A percentile compares a stretch with the other conserved stretches of the same genome.
These are phyloP conservation scores for Metschnikowia vanudenii DNA, from an alignment of 805 yeast species.

Conservation along the genomic window DNA sequence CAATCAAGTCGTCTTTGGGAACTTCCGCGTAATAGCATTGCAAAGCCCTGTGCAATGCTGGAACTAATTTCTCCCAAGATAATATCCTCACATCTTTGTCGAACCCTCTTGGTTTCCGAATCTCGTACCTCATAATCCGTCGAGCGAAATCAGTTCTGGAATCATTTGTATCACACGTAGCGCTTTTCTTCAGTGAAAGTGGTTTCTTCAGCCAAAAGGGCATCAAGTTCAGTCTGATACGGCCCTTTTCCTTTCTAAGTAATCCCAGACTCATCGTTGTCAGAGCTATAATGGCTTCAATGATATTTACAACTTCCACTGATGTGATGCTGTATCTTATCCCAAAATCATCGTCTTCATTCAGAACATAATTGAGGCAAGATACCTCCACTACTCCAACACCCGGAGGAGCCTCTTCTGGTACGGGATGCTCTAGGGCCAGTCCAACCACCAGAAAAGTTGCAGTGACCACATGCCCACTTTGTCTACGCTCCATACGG, in stretches of 20 bases:
- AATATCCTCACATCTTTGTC: slow-evolving; percentile 66
- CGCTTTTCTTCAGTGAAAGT: slow-evolving; percentile 45
- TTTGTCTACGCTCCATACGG: slow-evolving; percentile 54
- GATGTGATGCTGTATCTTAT: slow-evolving; percentile 54
- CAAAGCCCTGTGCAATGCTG: slow-evolving; percentile 61
- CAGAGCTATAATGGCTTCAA: slow-evolving; percentile 57
- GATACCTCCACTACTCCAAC: slow-evolving; percentile 58
- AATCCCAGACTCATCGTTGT: slow-evolving; percentile 46
- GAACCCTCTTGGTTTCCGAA: slow-evolving; percentile 64
- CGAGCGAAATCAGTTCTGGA: slow-evolving; percentile 50
- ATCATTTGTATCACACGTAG: slow-evolving; percentile 7
- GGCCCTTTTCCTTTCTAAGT: slow-evolving; percentile 61
- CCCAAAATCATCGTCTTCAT: slow-evolving; percentile 25
- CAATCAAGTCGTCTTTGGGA: slow-evolving; percentile 28
- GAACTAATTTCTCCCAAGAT: slow-evolving; percentile 57
- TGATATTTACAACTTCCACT: slow-evolving; percentile 65
- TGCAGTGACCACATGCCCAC: slow-evolving; percentile 46
- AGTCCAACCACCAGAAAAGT: slow-evolving; percentile 49
- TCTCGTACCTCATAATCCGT: slow-evolving; percentile 62
- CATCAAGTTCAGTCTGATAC: slow-evolving; percentile 63
- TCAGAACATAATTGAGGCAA: slow-evolving; percentile 48
- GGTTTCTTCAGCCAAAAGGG: slow-evolving; percentile 67
- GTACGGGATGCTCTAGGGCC: slow-evolving; percentile 47
- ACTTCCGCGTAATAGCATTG: slow-evolving; percentile 64
- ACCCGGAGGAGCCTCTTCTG: slow-evolving; percentile 37